These are phyloP conservation scores for Dothideomycetidae sp. DNA, from an alignment of 2,329 filamentous ascomycete species.

Conservation along the genomic window DNA sequence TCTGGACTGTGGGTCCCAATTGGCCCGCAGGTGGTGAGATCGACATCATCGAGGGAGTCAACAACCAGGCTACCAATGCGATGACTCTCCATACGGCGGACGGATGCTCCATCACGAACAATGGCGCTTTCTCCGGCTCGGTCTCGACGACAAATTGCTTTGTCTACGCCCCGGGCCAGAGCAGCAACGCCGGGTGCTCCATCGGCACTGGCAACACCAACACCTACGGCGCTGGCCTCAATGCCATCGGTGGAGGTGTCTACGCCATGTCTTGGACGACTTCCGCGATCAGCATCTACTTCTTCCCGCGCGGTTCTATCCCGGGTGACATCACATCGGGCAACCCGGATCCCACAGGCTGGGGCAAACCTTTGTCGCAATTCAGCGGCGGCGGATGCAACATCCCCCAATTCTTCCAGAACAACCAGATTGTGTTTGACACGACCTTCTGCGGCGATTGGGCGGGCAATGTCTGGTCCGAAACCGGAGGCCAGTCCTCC, in stretches of 20 bases:
- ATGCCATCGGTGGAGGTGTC: slow-evolving; percentile 32
- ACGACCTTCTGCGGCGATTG: slow-evolving; percentile 28
- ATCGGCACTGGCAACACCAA: slow-evolving; percentile 36
- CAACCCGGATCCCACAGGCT: slow-evolving; percentile 44
- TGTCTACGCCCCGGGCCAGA: slow-evolving; percentile 28
- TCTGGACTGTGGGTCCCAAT: slow-evolving; percentile 49
- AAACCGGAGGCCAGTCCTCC: slow-evolving; percentile 31
- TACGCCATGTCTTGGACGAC: slow-evolving; percentile 24
- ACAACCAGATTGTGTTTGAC: slow-evolving; percentile 37
- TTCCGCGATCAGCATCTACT: slow-evolving; percentile 21
- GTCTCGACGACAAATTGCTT: slow-evolving; percentile 26
- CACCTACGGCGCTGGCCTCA: slow-evolving; percentile 24
- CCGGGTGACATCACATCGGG: slow-evolving; percentile 29
- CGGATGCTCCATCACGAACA: slow-evolving; percentile 20
- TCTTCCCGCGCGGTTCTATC: slow-evolving; percentile 24
- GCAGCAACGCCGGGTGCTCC: slow-evolving; percentile 19
- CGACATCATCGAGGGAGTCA: slow-evolving; percentile 29
- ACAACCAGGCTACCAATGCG: slow-evolving; percentile 20
- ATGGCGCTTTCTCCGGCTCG: slow-evolving; percentile 60
- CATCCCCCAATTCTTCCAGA: slow-evolving; percentile 49
- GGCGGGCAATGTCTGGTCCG: slow-evolving; percentile 22
- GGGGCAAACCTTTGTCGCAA: slow-evolving; percentile 50
- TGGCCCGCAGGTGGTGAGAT: slow-evolving; percentile 27
- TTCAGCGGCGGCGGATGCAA: slow-evolving; percentile 49
- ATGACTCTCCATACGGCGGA: slow-evolving; percentile 24